Evolutionary conservation across 768 basidiomycete species (phyloP).

Genomic region (Leccinum barrowsii): DNA sequence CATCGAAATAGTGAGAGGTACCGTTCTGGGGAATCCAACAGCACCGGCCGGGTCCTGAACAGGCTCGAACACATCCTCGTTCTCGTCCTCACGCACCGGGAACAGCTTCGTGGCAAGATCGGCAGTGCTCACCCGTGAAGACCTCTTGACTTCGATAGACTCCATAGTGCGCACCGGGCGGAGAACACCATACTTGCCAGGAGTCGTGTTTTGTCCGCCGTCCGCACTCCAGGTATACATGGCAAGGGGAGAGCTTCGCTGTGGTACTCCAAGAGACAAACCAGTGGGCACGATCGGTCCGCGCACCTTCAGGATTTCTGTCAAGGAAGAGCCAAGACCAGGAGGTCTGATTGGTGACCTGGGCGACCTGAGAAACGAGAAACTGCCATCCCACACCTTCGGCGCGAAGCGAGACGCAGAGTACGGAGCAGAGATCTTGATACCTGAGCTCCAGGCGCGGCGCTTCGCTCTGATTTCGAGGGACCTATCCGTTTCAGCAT

Average conservation of each 20-base stretch:
- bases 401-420: background rate
- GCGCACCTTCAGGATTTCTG: background rate
- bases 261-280: constrained; percentile 48
- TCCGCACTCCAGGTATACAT: constrained; percentile 36
- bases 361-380: background rate
- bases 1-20: background rate
- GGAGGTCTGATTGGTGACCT: constrained; percentile 13
- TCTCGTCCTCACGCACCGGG: constrained; percentile 31
- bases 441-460: constrained; percentile 63
- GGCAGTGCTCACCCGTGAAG: constrained; percentile 17
- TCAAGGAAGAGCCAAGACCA: constrained; percentile 15
- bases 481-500: constrained; percentile 28
- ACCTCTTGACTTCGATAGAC: constrained; percentile 12
- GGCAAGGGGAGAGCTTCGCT: constrained; percentile 49
- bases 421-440: constrained; percentile 36
- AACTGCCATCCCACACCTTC: constrained; percentile 19
- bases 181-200: constrained; percentile 18
- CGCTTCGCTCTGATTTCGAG: constrained; percentile 59
- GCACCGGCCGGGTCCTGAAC: constrained; percentile 1
- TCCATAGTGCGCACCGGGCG: constrained; percentile 12
- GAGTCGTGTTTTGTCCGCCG: constrained; percentile 29
- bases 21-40: constrained; percentile 23
- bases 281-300: constrained; percentile 31
- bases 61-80: constrained; percentile 33
- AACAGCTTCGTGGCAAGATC: constrained; percentile 23